Percentiles rank a stretch among this genome's conserved stretches.
These are phyloP conservation scores for Teunomyces panamensis DNA, from an alignment of 805 yeast genomes.

Conservation along the genomic window DNA sequence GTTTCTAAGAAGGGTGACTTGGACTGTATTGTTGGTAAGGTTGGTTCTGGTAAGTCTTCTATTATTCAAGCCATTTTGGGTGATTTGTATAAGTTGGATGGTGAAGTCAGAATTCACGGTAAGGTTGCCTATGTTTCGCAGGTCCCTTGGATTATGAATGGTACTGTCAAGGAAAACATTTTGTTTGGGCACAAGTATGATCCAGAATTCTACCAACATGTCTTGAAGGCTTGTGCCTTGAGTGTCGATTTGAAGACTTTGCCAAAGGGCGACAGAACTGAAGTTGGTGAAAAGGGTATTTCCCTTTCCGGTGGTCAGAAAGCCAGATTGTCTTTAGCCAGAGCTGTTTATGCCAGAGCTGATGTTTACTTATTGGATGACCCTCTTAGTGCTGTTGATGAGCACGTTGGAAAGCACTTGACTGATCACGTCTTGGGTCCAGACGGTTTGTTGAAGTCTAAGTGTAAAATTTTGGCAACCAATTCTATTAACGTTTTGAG, in stretches of 20 bases:
- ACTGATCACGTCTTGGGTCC: slow-evolving; percentile 81
- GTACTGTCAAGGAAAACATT: slow-evolving; percentile 86
- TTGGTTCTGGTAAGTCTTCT: slow-evolving; percentile 89
- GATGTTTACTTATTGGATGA: slow-evolving; percentile 90
- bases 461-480: slow-evolving; percentile 79
- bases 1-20: slow-evolving; percentile 71
- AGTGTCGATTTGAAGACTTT: slow-evolving; percentile 71
- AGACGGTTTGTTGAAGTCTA: slow-evolving; percentile 68
- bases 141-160: slow-evolving; percentile 97
- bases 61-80: slow-evolving; percentile 78
- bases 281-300: slow-evolving; percentile 97
- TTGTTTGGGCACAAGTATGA: slow-evolving; percentile 86
- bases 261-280: slow-evolving; percentile 87
- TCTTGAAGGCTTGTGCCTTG: slow-evolving; percentile 86
- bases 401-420: slow-evolving; percentile 88
- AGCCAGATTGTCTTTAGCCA: slow-evolving; percentile 89
- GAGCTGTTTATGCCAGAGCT: slow-evolving; percentile 94
- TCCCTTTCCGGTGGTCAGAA: slow-evolving; percentile 97
- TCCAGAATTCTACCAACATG: slow-evolving; percentile 72
- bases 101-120: slow-evolving; percentile 71
- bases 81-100: slow-evolving; percentile 72
- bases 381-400: slow-evolving; percentile 94
- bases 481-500: slow-evolving; percentile 80
- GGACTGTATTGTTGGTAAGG: slow-evolving; percentile 83
- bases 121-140: slow-evolving; percentile 87